Evolutionary conservation across 2,329 filamentous ascomycete genomes (phyloP).

Genomic region (Stenocarpella maydis): DNA sequence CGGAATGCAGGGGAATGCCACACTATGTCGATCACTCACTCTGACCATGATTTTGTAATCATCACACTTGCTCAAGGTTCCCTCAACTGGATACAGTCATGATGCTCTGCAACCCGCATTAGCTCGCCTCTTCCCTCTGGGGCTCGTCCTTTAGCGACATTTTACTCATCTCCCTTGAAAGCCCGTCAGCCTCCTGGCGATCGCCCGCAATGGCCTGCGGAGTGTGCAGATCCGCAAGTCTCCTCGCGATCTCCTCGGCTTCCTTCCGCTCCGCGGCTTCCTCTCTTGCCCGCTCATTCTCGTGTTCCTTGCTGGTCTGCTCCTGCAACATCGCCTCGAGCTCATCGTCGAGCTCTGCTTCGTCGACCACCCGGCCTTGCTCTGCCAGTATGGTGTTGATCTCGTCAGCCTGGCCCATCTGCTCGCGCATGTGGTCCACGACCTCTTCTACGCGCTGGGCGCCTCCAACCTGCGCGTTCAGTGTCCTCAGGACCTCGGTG

Average conservation of each 20-base stretch:
- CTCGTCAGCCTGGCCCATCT: constrained; percentile 86
- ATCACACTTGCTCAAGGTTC: background rate
- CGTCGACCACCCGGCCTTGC: constrained; percentile 69
- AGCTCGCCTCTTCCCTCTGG: constrained; percentile 37
- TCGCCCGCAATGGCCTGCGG: constrained; percentile 46
- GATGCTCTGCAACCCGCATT: constrained; percentile 25
- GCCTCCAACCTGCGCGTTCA: constrained; percentile 83
- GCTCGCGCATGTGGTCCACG: constrained; percentile 77
- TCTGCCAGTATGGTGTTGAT: constrained; percentile 80
- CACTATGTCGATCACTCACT: constrained; percentile 17
- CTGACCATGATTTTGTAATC: background rate
- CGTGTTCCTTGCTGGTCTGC: constrained; percentile 59
- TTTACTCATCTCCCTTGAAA: constrained; percentile 47
- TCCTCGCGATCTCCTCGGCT: constrained; percentile 43
- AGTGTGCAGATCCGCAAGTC: constrained; percentile 58
- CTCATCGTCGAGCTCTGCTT: constrained; percentile 87
- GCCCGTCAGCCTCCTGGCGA: constrained; percentile 44
- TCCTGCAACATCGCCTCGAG: constrained; percentile 78
- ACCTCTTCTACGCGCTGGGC: constrained; percentile 78
- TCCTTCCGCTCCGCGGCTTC: constrained; percentile 51
- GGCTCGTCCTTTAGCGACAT: constrained; percentile 49
- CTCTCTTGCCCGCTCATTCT: constrained; percentile 60
- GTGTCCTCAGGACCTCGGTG: constrained; percentile 71
- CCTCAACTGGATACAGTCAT: constrained; percentile 24
- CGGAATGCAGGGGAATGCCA: background rate